Base-by-base conservation (phyloP, 2,329 filamentous ascomycete genomes). In the Diaporthe velutina region DNA sequence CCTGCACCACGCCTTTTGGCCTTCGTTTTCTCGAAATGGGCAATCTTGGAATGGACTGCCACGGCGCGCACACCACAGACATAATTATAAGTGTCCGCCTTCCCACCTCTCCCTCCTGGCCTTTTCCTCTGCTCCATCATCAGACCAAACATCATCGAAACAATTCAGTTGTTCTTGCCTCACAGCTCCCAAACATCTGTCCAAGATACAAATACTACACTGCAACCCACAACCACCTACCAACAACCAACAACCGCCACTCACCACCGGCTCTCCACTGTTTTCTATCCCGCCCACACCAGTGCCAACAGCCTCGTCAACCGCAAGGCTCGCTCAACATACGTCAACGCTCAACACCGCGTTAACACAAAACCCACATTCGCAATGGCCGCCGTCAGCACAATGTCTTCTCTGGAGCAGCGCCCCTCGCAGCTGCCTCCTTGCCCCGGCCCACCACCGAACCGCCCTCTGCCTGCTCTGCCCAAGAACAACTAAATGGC, bases 361-460 rank as follows among this genome's bases (percentile, higher is more conserved):
- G 42, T 48, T 28, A 45, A 25, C n/a, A 33, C 52, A 19, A 52
- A 55, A 28, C 33, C 68, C 58, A 74, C 45, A 42, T n/a, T 52
- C 68, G 48, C 68, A 76, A 76, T 76, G 74, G 74, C 73, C 74
- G 73, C 73, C 72, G 60, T 61, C 74, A 76, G 55, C 74, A 76
- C 70, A 57, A 76, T 73, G 74, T 64, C 74, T 38, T 76, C 74
- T 19, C 74, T 76, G 60, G 74, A 76, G 74, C 89, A 91, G 83
- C 89, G 90, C 82, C 90, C 91, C 77, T 91, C 90, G 79, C 90
- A 92, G 81, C 89, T 93, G 78, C 91, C 91, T 85, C 91, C 91
- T 79, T 92, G 90, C 89, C 90, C 91, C 72, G 91, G 91, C 79
- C 91, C 91, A 76, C 91, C 91, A 80, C 91, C 91, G 77, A 90